Conservation (phyloP, 1,284 basidiomycete genomes). For the Chalciporus sp. region DNA sequence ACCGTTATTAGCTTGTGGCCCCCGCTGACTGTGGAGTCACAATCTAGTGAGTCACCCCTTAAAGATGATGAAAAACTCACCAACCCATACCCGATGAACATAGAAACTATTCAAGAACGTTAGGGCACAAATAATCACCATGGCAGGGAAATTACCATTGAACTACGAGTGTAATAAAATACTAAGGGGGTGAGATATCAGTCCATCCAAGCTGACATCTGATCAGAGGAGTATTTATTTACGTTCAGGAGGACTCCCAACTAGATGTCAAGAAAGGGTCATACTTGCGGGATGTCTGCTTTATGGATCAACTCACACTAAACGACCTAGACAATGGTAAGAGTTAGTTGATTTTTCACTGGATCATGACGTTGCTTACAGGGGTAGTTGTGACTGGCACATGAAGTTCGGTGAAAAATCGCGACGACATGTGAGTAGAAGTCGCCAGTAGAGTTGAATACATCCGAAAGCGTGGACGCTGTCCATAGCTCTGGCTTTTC, state of each 20-base stretch:
- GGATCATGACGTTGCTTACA: conserved; percentile 3
- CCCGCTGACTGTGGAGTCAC: conserved; percentile 9
- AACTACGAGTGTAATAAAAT: conserved; percentile 3
- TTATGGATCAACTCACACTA: conserved; percentile 2
- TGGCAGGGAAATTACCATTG: conserved; percentile 8
- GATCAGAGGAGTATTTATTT: neutral
- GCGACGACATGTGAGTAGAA: conserved; percentile 5
- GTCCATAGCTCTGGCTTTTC: conserved; percentile 3
- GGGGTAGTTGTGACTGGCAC: conserved; percentile 1
- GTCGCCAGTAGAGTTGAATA: conserved; percentile 7
- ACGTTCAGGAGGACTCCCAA: conserved; percentile 4
- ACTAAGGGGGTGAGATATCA: neutral
- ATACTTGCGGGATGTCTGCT: neutral
- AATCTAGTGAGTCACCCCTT: neutral
- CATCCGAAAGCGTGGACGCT: conserved; percentile 8
- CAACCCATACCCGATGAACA: conserved; percentile 8
- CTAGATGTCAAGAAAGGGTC: neutral
- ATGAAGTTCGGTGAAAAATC: neutral
- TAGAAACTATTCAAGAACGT: conserved; percentile 5
- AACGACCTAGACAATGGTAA: neutral
- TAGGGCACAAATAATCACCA: neutral
- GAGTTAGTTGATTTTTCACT: too few relatives aligned
- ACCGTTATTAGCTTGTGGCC: conserved; percentile 1
- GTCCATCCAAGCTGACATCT: neutral
- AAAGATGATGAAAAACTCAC: conserved; percentile 1